These are phyloP conservation scores for Rubroboletus satanas DNA, from an alignment of 768 basidiomycete genomes.

Conservation along the genomic window DNA sequence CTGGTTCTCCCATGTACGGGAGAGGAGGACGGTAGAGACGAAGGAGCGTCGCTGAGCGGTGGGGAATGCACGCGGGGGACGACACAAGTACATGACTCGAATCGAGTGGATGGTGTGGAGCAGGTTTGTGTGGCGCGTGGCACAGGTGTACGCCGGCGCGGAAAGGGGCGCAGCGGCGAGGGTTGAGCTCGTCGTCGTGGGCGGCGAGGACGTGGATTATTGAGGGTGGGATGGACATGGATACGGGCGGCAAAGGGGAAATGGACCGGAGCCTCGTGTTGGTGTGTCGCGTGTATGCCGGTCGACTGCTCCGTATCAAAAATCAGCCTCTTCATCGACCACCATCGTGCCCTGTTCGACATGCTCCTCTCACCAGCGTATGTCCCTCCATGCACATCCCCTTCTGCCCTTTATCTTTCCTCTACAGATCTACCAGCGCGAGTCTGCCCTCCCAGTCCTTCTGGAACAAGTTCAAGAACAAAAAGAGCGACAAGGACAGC, in stretches of 20 bases:
- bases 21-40: slow-evolving; percentile 55
- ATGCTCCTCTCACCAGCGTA: slow-evolving; percentile 87
- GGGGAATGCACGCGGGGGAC: slow-evolving; percentile 3
- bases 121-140: not conserved
- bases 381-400: slow-evolving; percentile 29
- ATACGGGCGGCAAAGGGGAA: not conserved
- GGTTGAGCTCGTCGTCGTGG: slow-evolving; percentile 2
- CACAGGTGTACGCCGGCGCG: not conserved
- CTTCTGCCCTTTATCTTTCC: slow-evolving; percentile 32
- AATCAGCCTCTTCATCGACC: slow-evolving; percentile 24
- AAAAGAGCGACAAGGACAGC: slow-evolving; percentile 58
- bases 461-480: slow-evolving; percentile 66
- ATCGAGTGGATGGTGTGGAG: not conserved
- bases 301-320: slow-evolving; percentile 13
- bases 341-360: slow-evolving; percentile 25
- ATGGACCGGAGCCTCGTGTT: slow-evolving; percentile 47
- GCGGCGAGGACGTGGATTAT: not conserved
- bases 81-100: slow-evolving; percentile 14
- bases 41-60: slow-evolving; percentile 30
- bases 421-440: slow-evolving; percentile 59
- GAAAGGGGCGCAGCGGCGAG: not conserved
- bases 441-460: slow-evolving; percentile 50
- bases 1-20: slow-evolving; percentile 53
- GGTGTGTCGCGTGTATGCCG: slow-evolving; percentile 33
- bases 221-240: not conserved